Conservation (phyloP, 495 filamentous ascomycete species). For the Penicillium bialowiezense region DNA sequence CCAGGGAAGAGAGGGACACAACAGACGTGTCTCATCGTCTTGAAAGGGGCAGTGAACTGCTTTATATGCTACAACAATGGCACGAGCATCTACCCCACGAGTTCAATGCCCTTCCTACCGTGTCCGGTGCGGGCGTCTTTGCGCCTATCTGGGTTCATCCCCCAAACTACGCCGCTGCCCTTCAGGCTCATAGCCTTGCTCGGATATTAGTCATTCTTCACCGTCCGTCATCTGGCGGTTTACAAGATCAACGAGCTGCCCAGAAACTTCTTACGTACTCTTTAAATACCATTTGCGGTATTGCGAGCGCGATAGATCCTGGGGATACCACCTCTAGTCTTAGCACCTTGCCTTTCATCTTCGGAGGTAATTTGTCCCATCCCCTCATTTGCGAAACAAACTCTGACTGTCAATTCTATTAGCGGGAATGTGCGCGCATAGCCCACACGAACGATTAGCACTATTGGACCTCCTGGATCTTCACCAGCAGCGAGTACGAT, state of each 20-base stretch:
- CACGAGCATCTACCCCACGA: constrained; percentile 22
- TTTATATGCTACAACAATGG: constrained; percentile 27
- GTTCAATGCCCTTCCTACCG: constrained; percentile 19
- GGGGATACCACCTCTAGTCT: constrained; percentile 17
- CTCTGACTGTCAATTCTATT: background rate
- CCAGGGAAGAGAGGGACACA: constrained; percentile 14
- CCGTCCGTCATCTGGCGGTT: constrained; percentile 23
- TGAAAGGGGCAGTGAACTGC: constrained; percentile 18
- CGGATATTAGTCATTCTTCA: constrained; percentile 26
- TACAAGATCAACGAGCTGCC: constrained; percentile 19
- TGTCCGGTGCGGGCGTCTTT: constrained; percentile 13
- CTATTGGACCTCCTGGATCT: constrained; percentile 21
- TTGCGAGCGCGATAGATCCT: background rate
- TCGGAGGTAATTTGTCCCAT: constrained; percentile 20
- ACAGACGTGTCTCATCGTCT: constrained; percentile 11
- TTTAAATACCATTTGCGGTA: constrained; percentile 14
- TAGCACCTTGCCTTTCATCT: constrained; percentile 23
- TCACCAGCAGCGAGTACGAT: constrained; percentile 20
- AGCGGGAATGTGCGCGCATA: constrained; percentile 29
- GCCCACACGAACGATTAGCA: constrained; percentile 22
- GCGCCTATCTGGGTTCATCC: constrained; percentile 33
- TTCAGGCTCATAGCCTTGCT: constrained; percentile 30
- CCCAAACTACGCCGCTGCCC: constrained; percentile 20
- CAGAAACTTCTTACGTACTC: constrained; percentile 7
- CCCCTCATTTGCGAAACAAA: background rate